Conservation (phyloP, 352 stramenopile species). For the Globisporangium emineosum region DNA sequence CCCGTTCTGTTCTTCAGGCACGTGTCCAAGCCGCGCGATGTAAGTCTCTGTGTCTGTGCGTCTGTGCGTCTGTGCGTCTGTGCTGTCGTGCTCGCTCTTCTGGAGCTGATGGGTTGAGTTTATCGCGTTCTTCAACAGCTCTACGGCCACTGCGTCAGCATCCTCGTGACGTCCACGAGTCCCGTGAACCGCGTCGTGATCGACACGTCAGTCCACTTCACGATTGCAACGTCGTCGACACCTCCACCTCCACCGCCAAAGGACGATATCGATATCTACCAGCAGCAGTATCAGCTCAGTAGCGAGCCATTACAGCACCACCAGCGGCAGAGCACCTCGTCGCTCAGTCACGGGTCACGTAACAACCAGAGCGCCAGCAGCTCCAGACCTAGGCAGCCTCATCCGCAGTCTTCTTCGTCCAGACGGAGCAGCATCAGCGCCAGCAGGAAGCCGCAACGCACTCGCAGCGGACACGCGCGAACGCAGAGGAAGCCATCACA, state of each 20-base stretch:
- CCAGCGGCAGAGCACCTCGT: not conserved
- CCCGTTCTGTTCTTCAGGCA: conserved; percentile 42
- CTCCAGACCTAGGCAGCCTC: too few relatives aligned
- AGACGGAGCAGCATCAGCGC: conserved; percentile 13
- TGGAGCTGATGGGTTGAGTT: not conserved
- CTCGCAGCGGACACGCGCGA: conserved; percentile 11
- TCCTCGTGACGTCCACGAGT: conserved; percentile 36
- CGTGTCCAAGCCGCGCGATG: conserved; percentile 35
- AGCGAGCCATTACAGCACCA: not conserved
- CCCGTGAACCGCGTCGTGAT: conserved; percentile 49
- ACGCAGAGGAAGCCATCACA: not conserved
- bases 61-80: not conserved
- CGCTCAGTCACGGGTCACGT: not conserved
- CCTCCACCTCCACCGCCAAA: not conserved
- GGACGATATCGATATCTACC: not conserved
- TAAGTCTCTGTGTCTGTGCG: conserved; percentile 18
- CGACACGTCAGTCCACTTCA: conserved; percentile 54
- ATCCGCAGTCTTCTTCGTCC: not conserved
- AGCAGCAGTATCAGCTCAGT: not conserved
- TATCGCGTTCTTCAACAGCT: conserved; percentile 20
- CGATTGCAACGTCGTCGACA: conserved; percentile 1
- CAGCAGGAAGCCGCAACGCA: conserved; percentile 7
- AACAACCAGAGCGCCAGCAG: not conserved
- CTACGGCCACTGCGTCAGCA: conserved; percentile 47
- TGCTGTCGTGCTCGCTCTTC: not conserved